Conservation (phyloP, 441 rosid genomes). For the Raphanus hybrid region DNA sequence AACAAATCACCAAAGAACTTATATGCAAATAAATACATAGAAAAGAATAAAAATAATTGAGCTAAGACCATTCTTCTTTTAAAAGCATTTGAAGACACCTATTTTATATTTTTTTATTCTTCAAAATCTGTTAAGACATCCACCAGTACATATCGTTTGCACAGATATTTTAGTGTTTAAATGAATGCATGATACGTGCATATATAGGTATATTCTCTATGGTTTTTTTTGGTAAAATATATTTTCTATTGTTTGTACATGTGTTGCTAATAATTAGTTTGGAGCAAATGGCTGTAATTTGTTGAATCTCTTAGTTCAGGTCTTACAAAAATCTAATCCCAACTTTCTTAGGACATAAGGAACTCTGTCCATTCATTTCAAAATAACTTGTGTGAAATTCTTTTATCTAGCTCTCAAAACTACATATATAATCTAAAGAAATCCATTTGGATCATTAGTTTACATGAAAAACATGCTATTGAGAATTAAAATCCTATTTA, state of each 20-base stretch:
- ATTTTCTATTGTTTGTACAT: neutral
- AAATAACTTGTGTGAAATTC: neutral
- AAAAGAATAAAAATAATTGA: too few relatives aligned
- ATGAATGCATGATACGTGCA: too few relatives aligned
- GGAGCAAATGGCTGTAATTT: conserved; percentile 34
- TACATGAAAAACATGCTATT: conserved; percentile 20
- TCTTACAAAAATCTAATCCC: conserved; percentile 27
- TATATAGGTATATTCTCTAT: too few relatives aligned
- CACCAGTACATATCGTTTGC: too few relatives aligned
- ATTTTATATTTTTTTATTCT: too few relatives aligned
- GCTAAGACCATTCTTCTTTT: too few relatives aligned
- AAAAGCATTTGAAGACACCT: too few relatives aligned
- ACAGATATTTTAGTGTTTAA: too few relatives aligned
- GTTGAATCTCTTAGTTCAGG: conserved; percentile 21
- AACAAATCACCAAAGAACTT: too few relatives aligned
- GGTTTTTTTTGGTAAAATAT: too few relatives aligned
- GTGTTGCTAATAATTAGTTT: conserved; percentile 10
- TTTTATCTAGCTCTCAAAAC: neutral
- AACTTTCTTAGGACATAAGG: conserved; percentile 31
- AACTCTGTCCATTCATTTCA: conserved; percentile 21
- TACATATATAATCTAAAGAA: neutral
- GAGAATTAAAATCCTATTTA: conserved; percentile 16
- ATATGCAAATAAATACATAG: too few relatives aligned
- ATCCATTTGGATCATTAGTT: neutral
- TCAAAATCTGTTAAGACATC: too few relatives aligned